Conservation (phyloP, 768 basidiomycete species). For the Naganishia vaughanmartiniae region DNA sequence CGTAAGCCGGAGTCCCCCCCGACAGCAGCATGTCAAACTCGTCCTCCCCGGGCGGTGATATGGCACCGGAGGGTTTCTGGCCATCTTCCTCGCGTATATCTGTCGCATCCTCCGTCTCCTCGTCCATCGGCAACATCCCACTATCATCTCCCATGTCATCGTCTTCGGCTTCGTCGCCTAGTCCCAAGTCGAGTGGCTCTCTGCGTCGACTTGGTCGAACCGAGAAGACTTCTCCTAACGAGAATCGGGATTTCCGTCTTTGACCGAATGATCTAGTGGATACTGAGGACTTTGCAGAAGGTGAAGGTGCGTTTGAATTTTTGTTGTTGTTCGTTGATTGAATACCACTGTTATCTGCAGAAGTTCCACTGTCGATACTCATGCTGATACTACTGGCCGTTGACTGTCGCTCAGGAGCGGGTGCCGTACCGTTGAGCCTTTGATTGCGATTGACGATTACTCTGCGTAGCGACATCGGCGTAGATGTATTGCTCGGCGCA, state of each 20-base stretch:
- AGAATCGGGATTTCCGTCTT: conserved; percentile 16
- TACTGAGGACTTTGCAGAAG: not conserved
- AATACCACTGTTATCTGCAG: not conserved
- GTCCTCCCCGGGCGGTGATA: conserved; percentile 41
- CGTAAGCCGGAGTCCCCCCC: conserved; percentile 52
- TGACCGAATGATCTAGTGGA: not conserved
- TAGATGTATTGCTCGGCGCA: conserved; percentile 12
- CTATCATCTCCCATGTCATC: conserved; percentile 34
- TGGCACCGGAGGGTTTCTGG: conserved; percentile 42
- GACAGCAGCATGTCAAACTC: conserved; percentile 23
- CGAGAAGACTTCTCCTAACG: conserved; percentile 13
- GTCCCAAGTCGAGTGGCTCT: not conserved
- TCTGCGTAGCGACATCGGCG: conserved; percentile 12
- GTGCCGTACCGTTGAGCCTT: conserved; percentile 1
- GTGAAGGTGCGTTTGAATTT: not conserved
- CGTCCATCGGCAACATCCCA: conserved; percentile 44
- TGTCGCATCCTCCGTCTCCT: not conserved
- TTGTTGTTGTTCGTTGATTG: not conserved
- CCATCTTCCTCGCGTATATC: conserved; percentile 29
- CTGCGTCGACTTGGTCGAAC: conserved; percentile 23
- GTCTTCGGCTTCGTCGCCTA: conserved; percentile 38
- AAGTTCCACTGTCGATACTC: conserved; percentile 17
- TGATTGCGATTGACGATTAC: conserved; percentile 24
- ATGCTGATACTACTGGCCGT: conserved; percentile 17
- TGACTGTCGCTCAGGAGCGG: not conserved